phyloP scores from a whole-genome alignment of 768 basidiomycete genomes.

The Suillus americanus region DNA sequence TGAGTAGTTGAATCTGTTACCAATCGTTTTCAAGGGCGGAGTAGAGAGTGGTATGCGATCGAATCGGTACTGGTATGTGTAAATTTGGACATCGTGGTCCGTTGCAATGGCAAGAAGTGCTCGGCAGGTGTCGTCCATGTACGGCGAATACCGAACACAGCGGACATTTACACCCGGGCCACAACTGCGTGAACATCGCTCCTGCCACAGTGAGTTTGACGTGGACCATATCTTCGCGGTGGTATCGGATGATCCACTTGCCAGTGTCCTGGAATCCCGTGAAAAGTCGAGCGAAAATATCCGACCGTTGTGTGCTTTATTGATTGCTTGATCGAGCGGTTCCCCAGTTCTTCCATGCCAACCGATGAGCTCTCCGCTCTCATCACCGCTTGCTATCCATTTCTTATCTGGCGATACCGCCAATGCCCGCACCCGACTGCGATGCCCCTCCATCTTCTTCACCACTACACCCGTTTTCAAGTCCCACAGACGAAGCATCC shows the following conservation, averaged over 20 bases:
- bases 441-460: neutral
- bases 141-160: neutral
- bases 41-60: too few species aligned
- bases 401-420: neutral
- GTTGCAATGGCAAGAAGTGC: neutral
- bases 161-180: neutral
- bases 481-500: neutral
- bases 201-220: too few species aligned
- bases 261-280: too few species aligned
- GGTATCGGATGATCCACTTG: too few species aligned
- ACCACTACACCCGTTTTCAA: neutral
- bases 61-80: too few species aligned
- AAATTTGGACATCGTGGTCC: neutral
- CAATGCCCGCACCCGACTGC: neutral
- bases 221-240: too few species aligned
- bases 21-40: too few species aligned
- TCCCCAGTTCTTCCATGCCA: neutral
- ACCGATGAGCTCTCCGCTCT: neutral
- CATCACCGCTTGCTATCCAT: neutral
- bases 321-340: neutral
- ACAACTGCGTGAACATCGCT: too few species aligned
- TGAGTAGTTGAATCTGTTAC: neutral
- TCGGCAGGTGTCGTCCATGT: too few species aligned
- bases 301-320: neutral
- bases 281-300: neutral